Conservation (phyloP, 1,139 yeast genomes). For the Saccharomyces hybrid region DNA sequence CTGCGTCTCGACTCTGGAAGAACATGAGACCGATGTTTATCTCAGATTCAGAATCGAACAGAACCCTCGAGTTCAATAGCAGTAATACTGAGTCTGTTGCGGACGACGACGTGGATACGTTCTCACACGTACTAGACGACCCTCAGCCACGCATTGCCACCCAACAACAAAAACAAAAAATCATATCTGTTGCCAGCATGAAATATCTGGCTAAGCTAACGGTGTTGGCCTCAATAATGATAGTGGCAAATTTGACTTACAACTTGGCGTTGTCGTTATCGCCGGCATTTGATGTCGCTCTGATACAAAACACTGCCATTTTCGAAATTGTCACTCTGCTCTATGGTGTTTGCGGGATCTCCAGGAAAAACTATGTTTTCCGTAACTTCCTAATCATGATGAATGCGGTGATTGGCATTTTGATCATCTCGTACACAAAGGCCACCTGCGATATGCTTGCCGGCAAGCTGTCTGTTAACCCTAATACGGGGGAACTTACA, state of each 20-base stretch:
- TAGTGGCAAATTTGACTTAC: conserved; percentile 14
- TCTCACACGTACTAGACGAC: not conserved
- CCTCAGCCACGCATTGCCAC: not conserved
- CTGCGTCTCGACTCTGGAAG: conserved; percentile 4
- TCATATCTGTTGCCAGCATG: not conserved
- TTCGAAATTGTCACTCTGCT: conserved; percentile 23
- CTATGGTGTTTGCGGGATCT: conserved; percentile 16
- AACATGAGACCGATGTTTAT: conserved; percentile 2
- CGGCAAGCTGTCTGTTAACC: conserved; percentile 22
- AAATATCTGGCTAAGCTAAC: conserved; percentile 10
- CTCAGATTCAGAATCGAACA: not conserved
- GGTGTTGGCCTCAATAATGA: conserved; percentile 11
- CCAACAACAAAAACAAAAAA: not conserved
- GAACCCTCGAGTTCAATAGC: not conserved
- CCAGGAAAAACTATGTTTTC: conserved; percentile 9
- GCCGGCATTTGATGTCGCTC: conserved; percentile 24
- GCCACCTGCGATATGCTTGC: conserved; percentile 24
- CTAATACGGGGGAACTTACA: conserved; percentile 23
- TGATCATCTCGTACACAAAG: conserved; percentile 22
- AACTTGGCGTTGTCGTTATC: conserved; percentile 18
- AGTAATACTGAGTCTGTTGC: not conserved
- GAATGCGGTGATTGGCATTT: conserved; percentile 12
- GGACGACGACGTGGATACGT: not conserved
- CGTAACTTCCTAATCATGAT: conserved; percentile 11
- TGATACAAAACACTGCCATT: conserved; percentile 22